Conservation (phyloP, 2,329 filamentous ascomycete species). For the Trichoderma pleuroti region DNA sequence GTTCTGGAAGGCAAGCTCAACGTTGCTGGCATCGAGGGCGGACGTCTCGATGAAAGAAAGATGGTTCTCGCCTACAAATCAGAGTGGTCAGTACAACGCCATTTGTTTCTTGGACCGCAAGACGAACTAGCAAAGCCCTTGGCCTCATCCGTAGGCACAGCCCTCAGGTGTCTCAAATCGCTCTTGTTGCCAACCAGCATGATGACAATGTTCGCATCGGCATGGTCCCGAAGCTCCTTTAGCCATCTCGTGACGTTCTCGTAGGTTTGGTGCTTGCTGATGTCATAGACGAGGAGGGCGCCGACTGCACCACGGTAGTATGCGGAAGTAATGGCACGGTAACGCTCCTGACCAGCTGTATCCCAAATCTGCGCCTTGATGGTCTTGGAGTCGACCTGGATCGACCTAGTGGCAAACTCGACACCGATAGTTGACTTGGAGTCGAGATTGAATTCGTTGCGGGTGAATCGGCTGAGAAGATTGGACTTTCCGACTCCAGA, state of each 20-base stretch:
- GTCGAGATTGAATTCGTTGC: conserved; percentile 99
- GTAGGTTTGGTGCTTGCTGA: conserved; percentile 99
- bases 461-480: conserved; percentile 97
- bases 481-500: conserved; percentile 99
- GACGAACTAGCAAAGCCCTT: conserved; percentile 91
- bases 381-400: conserved; percentile 98
- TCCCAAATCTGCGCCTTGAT: conserved; percentile 99
- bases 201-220: conserved; percentile 98
- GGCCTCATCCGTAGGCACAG: conserved; percentile 95
- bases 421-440: conserved; percentile 99
- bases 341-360: conserved; percentile 97
- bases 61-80: conserved; percentile 79
- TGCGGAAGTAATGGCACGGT: conserved; percentile 97
- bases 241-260: conserved; percentile 99
- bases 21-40: conserved; percentile 96
- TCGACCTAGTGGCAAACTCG: conserved; percentile 97
- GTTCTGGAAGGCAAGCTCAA: conserved; percentile 98
- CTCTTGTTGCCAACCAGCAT: conserved; percentile 99
- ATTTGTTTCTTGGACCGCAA: background rate
- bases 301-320: conserved; percentile 98
- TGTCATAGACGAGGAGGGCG: conserved; percentile 97
- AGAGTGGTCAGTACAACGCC: conserved; percentile 19
- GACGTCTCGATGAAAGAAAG: conserved; percentile 99
- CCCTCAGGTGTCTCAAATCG: conserved; percentile 97
- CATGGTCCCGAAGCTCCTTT: conserved; percentile 97